phyloP scores from a whole-genome alignment of 805 yeast genomes.

The Pichia sporocuriosa region DNA sequence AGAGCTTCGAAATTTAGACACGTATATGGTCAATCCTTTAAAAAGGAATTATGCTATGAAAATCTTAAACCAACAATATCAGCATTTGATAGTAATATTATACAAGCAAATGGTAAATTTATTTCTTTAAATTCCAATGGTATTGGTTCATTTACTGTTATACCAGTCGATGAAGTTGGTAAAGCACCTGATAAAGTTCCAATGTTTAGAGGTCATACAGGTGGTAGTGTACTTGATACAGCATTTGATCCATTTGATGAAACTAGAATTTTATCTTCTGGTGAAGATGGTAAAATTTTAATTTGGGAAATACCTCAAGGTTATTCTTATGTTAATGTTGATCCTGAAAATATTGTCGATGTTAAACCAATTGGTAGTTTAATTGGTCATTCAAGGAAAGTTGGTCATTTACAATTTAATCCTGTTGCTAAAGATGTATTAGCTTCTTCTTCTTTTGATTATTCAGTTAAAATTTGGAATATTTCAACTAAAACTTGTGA shows the following conservation, averaged over 20 bases:
- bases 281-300: conserved; percentile 74
- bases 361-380: conserved; percentile 64
- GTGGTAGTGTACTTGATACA: conserved; percentile 92
- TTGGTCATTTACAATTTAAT: conserved; percentile 85
- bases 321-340: conserved; percentile 59
- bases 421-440: conserved; percentile 83
- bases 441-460: conserved; percentile 87
- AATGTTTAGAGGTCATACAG: conserved; percentile 91
- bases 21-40: conserved; percentile 84
- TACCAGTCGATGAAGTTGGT: conserved; percentile 81
- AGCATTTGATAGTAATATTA: conserved; percentile 93
- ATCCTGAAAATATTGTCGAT: conserved; percentile 51
- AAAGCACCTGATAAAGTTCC: conserved; percentile 92
- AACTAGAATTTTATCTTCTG: conserved; percentile 65
- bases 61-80: conserved; percentile 75
- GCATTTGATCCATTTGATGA: conserved; percentile 91
- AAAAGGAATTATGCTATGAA: conserved; percentile 66
- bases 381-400: conserved; percentile 87
- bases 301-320: conserved; percentile 85
- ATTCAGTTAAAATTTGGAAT: conserved; percentile 89
- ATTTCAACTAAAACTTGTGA: conserved; percentile 64
- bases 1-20: conserved; percentile 97
- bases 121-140: conserved; percentile 85
- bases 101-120: conserved; percentile 81
- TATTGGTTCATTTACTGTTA: conserved; percentile 95